Percentiles rank a stretch among this genome's conserved stretches.
These are phyloP conservation scores for Oleoguttula mirabilis DNA, from an alignment of 495 filamentous ascomycete genomes.

Conservation along the genomic window DNA sequence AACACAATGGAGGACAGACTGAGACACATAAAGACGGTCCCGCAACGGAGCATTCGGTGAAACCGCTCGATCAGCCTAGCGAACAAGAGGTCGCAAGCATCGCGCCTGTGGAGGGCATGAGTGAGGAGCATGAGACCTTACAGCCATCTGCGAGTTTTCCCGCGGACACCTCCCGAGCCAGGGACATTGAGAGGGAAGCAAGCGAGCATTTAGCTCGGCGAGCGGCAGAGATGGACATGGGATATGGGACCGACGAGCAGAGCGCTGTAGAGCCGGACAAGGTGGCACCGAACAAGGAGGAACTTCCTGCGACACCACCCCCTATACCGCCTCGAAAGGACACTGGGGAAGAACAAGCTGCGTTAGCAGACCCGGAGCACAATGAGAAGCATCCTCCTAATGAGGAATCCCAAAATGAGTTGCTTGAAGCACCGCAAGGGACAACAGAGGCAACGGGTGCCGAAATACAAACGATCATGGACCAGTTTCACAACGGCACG, in stretches of 20 bases:
- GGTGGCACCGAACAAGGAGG: not conserved
- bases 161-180: too few relatives aligned
- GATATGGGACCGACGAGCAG: not conserved
- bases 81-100: too few relatives aligned
- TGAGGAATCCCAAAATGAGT: slow-evolving; percentile 1
- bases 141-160: too few relatives aligned
- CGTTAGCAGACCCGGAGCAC: slow-evolving; percentile 1
- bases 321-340: slow-evolving; percentile 4
- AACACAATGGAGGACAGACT: too few relatives aligned
- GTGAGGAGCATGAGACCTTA: too few relatives aligned
- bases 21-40: too few relatives aligned
- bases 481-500: slow-evolving; percentile 48
- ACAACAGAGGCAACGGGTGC: slow-evolving; percentile 35
- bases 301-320: not conserved
- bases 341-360: not conserved
- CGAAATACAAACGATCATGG: slow-evolving; percentile 95
- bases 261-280: not conserved
- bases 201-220: slow-evolving; percentile 17
- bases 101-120: too few relatives aligned
- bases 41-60: too few relatives aligned
- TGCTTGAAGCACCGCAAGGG: slow-evolving; percentile 12
- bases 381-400: slow-evolving; percentile 16
- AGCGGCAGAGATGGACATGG: slow-evolving; percentile 8
- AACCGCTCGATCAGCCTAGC: too few relatives aligned
- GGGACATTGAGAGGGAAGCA: slow-evolving; percentile 12